These are phyloP conservation scores for Pleurotus sapidus DNA, from an alignment of 768 basidiomycete species.

Conservation along the genomic window DNA sequence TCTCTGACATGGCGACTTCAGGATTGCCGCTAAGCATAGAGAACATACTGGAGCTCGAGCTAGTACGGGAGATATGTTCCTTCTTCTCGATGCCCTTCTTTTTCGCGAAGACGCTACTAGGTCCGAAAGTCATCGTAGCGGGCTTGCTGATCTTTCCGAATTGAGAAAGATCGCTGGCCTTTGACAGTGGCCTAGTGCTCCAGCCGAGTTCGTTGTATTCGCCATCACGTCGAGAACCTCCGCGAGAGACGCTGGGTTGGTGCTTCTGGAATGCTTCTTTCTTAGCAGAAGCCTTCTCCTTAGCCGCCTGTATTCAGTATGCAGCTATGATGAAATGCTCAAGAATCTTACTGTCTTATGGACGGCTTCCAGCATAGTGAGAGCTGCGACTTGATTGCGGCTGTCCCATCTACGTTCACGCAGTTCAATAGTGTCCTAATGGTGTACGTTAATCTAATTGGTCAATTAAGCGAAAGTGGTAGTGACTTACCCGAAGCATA, in stretches of 20 bases:
- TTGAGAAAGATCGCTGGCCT: conserved; percentile 82
- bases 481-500: conserved; percentile 81
- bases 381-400: conserved; percentile 71
- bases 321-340: neutral
- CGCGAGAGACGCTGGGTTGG: conserved; percentile 78
- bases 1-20: conserved; percentile 50
- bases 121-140: conserved; percentile 74
- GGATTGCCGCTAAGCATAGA: conserved; percentile 71
- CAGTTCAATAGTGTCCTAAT: conserved; percentile 87
- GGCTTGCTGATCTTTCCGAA: conserved; percentile 83
- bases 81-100: conserved; percentile 66
- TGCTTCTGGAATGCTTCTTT: conserved; percentile 59
- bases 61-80: conserved; percentile 73
- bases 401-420: conserved; percentile 80
- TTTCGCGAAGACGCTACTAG: conserved; percentile 77
- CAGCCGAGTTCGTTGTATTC: conserved; percentile 71
- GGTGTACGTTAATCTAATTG: conserved; percentile 7
- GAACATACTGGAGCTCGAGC: conserved; percentile 84
- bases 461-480: neutral
- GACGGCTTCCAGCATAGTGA: conserved; percentile 84
- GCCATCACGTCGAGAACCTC: conserved; percentile 85
- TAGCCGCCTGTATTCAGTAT: conserved; percentile 55
- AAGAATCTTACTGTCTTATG: conserved; percentile 70
- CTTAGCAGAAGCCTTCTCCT: conserved; percentile 70
- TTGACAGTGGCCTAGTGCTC: conserved; percentile 71